phyloP scores from a whole-genome alignment of 768 basidiomycete genomes.

The Lactarius evosmus region DNA sequence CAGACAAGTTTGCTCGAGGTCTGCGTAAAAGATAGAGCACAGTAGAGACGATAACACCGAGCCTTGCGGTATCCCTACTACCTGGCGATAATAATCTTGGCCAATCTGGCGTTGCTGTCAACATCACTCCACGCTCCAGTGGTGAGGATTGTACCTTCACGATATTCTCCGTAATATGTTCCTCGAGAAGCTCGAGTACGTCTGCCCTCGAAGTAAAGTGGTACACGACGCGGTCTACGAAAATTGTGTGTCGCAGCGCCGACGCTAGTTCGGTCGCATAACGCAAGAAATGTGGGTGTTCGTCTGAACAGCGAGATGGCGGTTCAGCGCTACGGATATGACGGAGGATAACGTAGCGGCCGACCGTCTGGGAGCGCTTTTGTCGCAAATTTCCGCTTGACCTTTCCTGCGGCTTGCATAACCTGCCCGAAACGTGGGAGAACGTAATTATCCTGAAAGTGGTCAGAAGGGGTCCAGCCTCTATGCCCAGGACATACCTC shows the following conservation, averaged over 20 bases:
- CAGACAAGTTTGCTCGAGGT: slow-evolving; percentile 66
- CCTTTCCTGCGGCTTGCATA: slow-evolving; percentile 50
- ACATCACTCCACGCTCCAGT: background rate
- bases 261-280: slow-evolving; percentile 66
- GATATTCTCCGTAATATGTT: slow-evolving; percentile 90
- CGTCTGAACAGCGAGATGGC: slow-evolving; percentile 45
- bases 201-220: slow-evolving; percentile 50
- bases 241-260: slow-evolving; percentile 68
- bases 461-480: background rate
- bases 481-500: slow-evolving; percentile 45
- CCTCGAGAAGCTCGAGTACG: slow-evolving; percentile 71
- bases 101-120: slow-evolving; percentile 57
- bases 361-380: slow-evolving; percentile 68
- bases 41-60: slow-evolving; percentile 93
- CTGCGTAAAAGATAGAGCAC: slow-evolving; percentile 93
- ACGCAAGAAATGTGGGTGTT: slow-evolving; percentile 69
- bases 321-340: background rate
- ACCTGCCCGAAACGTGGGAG: slow-evolving; percentile 70
- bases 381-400: slow-evolving; percentile 54
- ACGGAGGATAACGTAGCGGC: slow-evolving; percentile 5
- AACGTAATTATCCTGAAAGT: slow-evolving; percentile 64
- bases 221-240: slow-evolving; percentile 79
- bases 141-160: slow-evolving; percentile 59
- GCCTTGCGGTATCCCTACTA: slow-evolving; percentile 95
- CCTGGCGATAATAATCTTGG: slow-evolving; percentile 75